phyloP scores from a whole-genome alignment of 129 eudicot genomes.

The Arctium minus region DNA sequence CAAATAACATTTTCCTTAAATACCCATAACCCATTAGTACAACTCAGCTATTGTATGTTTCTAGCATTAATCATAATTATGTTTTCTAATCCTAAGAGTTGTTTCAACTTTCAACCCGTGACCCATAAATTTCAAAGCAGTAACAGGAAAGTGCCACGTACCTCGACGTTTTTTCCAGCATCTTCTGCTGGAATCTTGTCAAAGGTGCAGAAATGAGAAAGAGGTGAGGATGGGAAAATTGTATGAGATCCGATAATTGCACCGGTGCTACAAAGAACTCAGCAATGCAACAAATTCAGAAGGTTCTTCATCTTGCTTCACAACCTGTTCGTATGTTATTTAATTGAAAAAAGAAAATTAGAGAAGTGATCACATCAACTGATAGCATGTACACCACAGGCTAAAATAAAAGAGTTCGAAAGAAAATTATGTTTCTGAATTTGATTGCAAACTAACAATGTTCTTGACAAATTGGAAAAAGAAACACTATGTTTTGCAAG shows the following conservation, averaged over 20 bases:
- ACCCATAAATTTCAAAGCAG: background rate
- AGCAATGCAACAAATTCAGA: constrained; percentile 44
- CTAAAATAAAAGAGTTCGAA: background rate
- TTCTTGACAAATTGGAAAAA: background rate
- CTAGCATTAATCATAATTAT: background rate
- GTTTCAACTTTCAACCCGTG: background rate
- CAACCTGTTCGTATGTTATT: constrained; percentile 41
- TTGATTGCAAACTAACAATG: background rate
- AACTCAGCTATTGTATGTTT: background rate
- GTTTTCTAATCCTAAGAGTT: background rate
- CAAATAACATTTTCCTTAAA: background rate
- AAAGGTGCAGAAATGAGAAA: constrained; percentile 14
- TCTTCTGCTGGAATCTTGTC: constrained; percentile 21
- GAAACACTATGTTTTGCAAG: background rate
- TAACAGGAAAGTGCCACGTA: constrained; percentile 8
- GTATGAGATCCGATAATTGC: constrained; percentile 6
- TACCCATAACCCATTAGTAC: background rate
- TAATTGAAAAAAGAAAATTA: background rate
- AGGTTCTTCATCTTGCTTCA: constrained; percentile 69
- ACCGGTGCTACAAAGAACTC: constrained; percentile 37
- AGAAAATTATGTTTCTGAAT: background rate
- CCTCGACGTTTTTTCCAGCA: constrained; percentile 19
- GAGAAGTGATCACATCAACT: background rate
- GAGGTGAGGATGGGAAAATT: constrained; percentile 1
- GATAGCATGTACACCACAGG: background rate